phyloP scores from a whole-genome alignment of 2,329 filamentous ascomycete species.

The Cordyceps tenuipes region DNA sequence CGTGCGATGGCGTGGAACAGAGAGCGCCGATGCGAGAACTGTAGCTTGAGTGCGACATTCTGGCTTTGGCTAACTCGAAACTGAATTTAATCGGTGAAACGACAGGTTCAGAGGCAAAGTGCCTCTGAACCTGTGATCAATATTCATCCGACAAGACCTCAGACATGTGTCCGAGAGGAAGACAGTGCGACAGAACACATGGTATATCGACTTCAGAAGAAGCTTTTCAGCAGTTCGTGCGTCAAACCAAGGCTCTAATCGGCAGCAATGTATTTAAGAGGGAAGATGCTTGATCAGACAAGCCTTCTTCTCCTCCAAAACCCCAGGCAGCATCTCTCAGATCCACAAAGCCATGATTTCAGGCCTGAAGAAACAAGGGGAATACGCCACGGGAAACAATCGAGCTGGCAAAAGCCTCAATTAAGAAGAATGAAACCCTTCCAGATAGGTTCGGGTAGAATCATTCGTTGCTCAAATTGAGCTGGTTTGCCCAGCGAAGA shows the following conservation, averaged over 20 bases:
- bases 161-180: slow-evolving; percentile 32
- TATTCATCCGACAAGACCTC: slow-evolving; percentile 74
- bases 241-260: background rate
- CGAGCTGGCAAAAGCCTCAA: slow-evolving; percentile 57
- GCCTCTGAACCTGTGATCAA: background rate
- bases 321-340: slow-evolving; percentile 15
- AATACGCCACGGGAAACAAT: slow-evolving; percentile 46
- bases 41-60: slow-evolving; percentile 88
- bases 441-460: background rate
- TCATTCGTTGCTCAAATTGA: background rate
- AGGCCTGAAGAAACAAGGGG: slow-evolving; percentile 47
- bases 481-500: slow-evolving; percentile 58
- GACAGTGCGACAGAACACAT: slow-evolving; percentile 26
- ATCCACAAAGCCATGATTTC: slow-evolving; percentile 36
- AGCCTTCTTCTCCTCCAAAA: slow-evolving; percentile 38
- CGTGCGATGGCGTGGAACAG: slow-evolving; percentile 45
- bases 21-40: slow-evolving; percentile 84
- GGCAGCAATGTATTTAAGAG: slow-evolving; percentile 68
- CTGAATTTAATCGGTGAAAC: slow-evolving; percentile 72
- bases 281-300: slow-evolving; percentile 59
- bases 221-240: slow-evolving; percentile 8
- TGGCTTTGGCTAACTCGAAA: slow-evolving; percentile 81
- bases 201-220: background rate
- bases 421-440: background rate
- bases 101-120: background rate